Percentiles rank a stretch among this genome's conserved stretches.
Evolutionary conservation across 2,329 filamentous ascomycete species (phyloP).

Genomic region (Fusarium duplospermum): DNA sequence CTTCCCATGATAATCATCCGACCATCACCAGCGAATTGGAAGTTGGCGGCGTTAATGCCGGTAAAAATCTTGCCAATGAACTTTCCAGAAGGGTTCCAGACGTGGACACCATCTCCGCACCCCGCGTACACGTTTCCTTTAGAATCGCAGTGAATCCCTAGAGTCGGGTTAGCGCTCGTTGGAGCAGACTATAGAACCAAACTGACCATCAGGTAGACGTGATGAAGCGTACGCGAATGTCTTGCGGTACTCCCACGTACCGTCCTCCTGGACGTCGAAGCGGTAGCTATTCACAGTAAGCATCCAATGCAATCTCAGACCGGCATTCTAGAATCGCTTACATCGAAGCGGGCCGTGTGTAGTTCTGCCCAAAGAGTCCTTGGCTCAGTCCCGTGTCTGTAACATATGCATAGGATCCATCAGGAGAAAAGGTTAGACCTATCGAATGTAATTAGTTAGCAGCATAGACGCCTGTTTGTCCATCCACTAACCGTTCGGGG

Average conservation of each 20-base stretch:
- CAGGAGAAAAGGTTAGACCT: constrained; percentile 67
- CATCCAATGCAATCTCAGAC: fast-evolving
- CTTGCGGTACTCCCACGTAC: constrained; percentile 60
- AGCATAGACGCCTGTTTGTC: not conserved
- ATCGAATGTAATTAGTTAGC: not conserved
- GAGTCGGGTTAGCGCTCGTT: not conserved
- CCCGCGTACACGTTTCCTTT: constrained; percentile 67
- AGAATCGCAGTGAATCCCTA: constrained; percentile 66
- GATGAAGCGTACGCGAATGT: constrained; percentile 67
- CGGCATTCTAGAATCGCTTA: constrained; percentile 43
- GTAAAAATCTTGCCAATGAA: constrained; percentile 68
- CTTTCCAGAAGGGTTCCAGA: constrained; percentile 59
- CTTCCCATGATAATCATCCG: constrained; percentile 51
- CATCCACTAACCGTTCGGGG: constrained; percentile 60
- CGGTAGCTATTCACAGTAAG: constrained; percentile 52
- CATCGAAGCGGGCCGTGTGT: constrained; percentile 59
- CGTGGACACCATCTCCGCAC: constrained; percentile 61
- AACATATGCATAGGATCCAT: constrained; percentile 64
- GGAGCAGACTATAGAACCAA: not conserved
- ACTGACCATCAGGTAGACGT: constrained; percentile 68
- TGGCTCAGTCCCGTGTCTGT: constrained; percentile 64
- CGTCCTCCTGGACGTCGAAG: constrained; percentile 58
- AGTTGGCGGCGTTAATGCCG: constrained; percentile 57
- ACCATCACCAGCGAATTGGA: constrained; percentile 56
- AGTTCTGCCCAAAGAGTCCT: constrained; percentile 57